Conservation (phyloP, 1,139 yeast genomes). For the Scheffersomyces lignicola region DNA sequence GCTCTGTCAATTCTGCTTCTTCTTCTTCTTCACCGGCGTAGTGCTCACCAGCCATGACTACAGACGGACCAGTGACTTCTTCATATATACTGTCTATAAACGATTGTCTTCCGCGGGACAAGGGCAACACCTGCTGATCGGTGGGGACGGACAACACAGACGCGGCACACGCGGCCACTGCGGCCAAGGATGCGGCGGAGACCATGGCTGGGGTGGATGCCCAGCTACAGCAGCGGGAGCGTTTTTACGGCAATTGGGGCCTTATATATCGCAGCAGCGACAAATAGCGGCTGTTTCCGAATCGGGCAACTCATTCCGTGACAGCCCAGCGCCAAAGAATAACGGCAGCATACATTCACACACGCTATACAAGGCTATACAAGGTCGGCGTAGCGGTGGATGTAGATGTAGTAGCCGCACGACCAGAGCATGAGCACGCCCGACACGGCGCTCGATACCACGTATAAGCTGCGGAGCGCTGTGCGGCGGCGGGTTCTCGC, state of each 20-base stretch:
- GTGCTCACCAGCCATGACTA: neutral
- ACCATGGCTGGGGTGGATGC: no score
- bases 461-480: no score
- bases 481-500: no score
- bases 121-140: neutral
- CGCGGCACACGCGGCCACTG: no score
- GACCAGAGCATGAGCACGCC: no score
- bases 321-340: no score
- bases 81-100: conserved; percentile 2
- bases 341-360: no score
- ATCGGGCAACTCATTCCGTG: neutral
- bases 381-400: no score
- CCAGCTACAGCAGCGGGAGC: neutral
- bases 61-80: conserved; percentile 2
- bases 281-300: conserved; percentile 1
- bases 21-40: neutral
- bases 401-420: no score
- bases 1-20: neutral
- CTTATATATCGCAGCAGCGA: neutral
- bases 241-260: neutral
- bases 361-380: no score
- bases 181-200: no score
- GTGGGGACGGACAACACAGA: neutral
- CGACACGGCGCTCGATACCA: no score
- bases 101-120: neutral